Percentiles rank a stretch among this genome's conserved stretches.
Evolutionary conservation across 164 flowering plant genomes (phyloP).

Genomic region (Protea cynaroides): DNA sequence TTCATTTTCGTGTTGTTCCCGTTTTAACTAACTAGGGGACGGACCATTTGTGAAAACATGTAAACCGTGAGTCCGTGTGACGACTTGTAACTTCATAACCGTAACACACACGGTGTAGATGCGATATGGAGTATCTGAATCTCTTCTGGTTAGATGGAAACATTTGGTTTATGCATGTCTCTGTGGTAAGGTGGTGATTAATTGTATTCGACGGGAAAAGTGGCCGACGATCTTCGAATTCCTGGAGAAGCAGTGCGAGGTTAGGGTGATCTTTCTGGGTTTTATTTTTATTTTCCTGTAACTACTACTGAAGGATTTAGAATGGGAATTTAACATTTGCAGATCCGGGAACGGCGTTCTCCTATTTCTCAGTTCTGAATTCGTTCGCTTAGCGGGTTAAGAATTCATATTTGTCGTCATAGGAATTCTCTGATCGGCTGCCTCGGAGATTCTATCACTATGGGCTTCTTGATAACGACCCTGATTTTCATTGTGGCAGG

Average conservation of each 20-base stretch:
- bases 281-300: neutral
- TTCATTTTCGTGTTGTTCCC: too few relatives aligned
- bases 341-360: constrained; percentile 8
- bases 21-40: too few relatives aligned
- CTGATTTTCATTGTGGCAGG: constrained; percentile 53
- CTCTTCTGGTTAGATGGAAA: too few relatives aligned
- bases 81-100: too few relatives aligned
- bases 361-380: neutral
- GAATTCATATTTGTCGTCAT: neutral
- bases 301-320: too few relatives aligned
- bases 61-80: too few relatives aligned
- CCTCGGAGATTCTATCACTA: constrained; percentile 10
- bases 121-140: too few relatives aligned
- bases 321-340: constrained; percentile 6
- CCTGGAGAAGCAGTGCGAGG: constrained; percentile 6
- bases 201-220: too few relatives aligned
- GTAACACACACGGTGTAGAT: too few relatives aligned
- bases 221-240: constrained; percentile 9
- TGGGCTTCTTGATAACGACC: constrained; percentile 71
- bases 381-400: constrained; percentile 2
- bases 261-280: neutral
- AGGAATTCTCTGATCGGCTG: constrained; percentile 1
- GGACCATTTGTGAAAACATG: too few relatives aligned
- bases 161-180: too few relatives aligned
- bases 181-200: too few relatives aligned